These are phyloP conservation scores for Carex cristatella DNA, from an alignment of 176 grass and related monocot species.

Conservation along the genomic window DNA sequence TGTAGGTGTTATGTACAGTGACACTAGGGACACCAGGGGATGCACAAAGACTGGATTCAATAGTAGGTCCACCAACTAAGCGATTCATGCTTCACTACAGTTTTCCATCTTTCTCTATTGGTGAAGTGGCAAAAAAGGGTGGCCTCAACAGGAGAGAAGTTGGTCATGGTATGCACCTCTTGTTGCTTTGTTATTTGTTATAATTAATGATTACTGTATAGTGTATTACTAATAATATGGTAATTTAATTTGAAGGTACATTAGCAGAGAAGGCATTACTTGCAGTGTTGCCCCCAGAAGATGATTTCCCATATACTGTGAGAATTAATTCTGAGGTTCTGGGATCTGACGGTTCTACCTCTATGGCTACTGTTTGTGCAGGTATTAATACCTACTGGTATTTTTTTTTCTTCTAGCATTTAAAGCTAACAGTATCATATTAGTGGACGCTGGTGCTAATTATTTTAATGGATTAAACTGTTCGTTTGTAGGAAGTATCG, in stretches of 20 bases:
- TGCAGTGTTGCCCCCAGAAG: conserved; percentile 86
- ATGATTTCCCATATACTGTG: conserved; percentile 89
- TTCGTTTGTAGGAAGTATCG: conserved; percentile 65
- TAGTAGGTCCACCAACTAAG: conserved; percentile 95
- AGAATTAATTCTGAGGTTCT: conserved; percentile 97
- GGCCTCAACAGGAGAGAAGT: conserved; percentile 95
- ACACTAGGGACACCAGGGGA: conserved; percentile 90
- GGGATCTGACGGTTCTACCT: conserved; percentile 95
- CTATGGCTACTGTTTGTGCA: conserved; percentile 99
- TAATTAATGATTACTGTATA: background rate
- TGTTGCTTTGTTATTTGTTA: background rate
- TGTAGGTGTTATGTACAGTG: conserved; percentile 92
- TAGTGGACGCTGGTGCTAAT: background rate
- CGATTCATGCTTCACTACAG: conserved; percentile 99
- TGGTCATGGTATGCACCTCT: conserved; percentile 56
- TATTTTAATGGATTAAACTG: conserved; percentile 7
- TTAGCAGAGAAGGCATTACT: conserved; percentile 95
- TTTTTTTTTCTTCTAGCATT: background rate
- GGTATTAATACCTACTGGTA: conserved; percentile 34
- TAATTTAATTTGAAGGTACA: conserved; percentile 53
- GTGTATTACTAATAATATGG: background rate
- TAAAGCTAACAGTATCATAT: background rate
- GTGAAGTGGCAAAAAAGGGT: conserved; percentile 83
- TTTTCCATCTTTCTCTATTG: conserved; percentile 96
- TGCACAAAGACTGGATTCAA: conserved; percentile 84